Base-by-base conservation (phyloP, 1,139 yeast genomes). In the Ogataea hybrid region DNA sequence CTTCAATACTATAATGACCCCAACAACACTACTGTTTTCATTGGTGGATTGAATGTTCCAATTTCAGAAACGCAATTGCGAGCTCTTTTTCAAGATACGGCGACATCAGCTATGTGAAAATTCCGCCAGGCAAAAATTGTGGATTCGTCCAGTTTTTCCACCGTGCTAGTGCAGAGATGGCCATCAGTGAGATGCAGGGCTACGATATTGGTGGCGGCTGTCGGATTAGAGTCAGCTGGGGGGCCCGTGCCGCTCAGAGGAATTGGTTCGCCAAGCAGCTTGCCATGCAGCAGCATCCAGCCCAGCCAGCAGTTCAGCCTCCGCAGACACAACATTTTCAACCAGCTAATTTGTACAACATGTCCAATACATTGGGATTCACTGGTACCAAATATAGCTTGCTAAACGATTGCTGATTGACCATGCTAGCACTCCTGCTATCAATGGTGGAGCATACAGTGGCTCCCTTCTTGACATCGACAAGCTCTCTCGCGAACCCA, bases 121-220 rank as follows among this genome's bases (percentile, higher is more conserved):
- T 82, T 27, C 87, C 87, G 3, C 78, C 78, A 2, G 84, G 84
- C 11, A 81, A 79, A 54, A 79, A 79, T 50, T 81, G 88, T 66
- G 90, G 89, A 2, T 82, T 83, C 61, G 79, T 84, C 44, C 82
- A 80, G 56, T 84, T 74, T 59, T 68, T 74, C 22, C 71, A 74
- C 35, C 68, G 88, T 48, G 76, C 75, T 46, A 82, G 82, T 56
- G 92, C 90, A 0, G 89, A 83, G 59, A 75, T 71, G 42, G 87
- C 90, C 3, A 81, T 84, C 44, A 70, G 73, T 16, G 79, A 79
- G 27, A 77, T 84, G 85, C 88, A 84, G 62, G 90, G 90, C 2
- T 82, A 75, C 57, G 75, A 79, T 30, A 78, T 84, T 48, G 64
- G 63, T 16, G 84, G 83, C 16, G 85, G 84, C 14, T 77, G 79